These are phyloP conservation scores for Schizosaccharomyces lindneri DNA, from an alignment of 805 yeast species.

Conservation along the genomic window DNA sequence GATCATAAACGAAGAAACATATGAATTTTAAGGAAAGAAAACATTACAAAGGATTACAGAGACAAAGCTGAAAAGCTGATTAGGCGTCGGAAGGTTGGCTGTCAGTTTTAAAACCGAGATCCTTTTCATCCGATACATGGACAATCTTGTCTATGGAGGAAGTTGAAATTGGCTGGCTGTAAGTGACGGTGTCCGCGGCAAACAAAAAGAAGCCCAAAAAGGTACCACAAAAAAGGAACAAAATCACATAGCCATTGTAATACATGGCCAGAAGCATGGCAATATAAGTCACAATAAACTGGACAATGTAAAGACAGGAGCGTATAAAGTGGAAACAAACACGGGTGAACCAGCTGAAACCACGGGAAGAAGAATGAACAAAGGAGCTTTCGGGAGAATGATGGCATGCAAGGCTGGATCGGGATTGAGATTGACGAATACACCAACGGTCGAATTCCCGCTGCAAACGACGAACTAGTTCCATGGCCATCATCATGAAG, in stretches of 20 bases:
- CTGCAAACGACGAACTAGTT: slow-evolving; percentile 30
- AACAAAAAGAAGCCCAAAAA: slow-evolving; percentile 28
- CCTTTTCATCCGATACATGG: not conserved
- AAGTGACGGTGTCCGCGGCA: slow-evolving; percentile 5
- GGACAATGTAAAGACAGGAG: slow-evolving; percentile 25
- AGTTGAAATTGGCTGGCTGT: not conserved
- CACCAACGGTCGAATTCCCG: slow-evolving; percentile 20
- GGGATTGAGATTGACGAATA: slow-evolving; percentile 15
- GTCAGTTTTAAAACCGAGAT: not conserved
- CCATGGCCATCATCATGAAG: slow-evolving; percentile 29
- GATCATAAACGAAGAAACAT: no score
- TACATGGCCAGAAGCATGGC: slow-evolving; percentile 55
- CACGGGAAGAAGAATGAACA: not conserved
- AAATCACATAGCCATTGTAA: slow-evolving; percentile 39
- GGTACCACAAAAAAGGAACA: slow-evolving; percentile 31
- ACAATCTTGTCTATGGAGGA: not conserved
- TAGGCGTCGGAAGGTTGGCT: not conserved
- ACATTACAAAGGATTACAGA: no score
- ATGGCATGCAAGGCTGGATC: not conserved
- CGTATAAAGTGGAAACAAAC: slow-evolving; percentile 21
- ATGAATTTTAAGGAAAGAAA: no score
- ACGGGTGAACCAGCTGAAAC: not conserved
- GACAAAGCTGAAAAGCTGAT: no score
- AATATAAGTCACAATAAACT: slow-evolving; percentile 39
- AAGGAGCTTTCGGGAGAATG: not conserved